phyloP scores from a whole-genome alignment of 331 rosid species.

The Stylosanthes scabra region DNA sequence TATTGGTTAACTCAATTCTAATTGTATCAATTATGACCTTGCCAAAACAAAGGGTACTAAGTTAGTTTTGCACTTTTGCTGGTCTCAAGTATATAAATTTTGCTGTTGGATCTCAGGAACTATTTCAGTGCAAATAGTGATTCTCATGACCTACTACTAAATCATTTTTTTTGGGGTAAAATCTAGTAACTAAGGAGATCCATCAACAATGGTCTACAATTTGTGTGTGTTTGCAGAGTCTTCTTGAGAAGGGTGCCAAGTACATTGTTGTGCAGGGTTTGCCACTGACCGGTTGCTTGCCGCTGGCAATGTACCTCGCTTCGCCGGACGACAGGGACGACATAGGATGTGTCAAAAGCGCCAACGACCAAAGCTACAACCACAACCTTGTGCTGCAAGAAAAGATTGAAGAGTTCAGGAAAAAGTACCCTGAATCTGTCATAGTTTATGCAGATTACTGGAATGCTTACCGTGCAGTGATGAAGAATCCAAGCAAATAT shows the following conservation, averaged over 20 bases:
- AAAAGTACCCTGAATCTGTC: constrained; percentile 65
- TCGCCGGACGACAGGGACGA: constrained; percentile 68
- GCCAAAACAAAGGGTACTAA: too few relatives aligned
- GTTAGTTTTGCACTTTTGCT: too few relatives aligned
- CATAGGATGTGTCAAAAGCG: constrained; percentile 77
- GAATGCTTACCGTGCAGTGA: constrained; percentile 66
- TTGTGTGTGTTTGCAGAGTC: constrained; percentile 51
- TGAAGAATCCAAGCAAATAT: constrained; percentile 59
- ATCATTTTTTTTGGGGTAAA: too few relatives aligned
- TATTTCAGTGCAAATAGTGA: too few relatives aligned
- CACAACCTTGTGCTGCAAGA: constrained; percentile 66
- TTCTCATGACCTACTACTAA: too few relatives aligned
- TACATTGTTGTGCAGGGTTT: constrained; percentile 81
- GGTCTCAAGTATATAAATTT: too few relatives aligned
- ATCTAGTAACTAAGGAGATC: too few relatives aligned
- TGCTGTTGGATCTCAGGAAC: too few relatives aligned
- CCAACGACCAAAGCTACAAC: constrained; percentile 57
- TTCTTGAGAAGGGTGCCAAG: constrained; percentile 86
- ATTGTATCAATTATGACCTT: too few relatives aligned
- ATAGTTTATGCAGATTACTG: constrained; percentile 83
- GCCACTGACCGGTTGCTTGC: constrained; percentile 81
- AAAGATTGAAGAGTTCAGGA: constrained; percentile 60
- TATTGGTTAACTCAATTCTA: too few relatives aligned
- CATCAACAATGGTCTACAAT: neutral
- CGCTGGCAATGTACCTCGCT: constrained; percentile 71